phyloP scores from a whole-genome alignment of 768 basidiomycete genomes.

The Xerocomellus intermedius region DNA sequence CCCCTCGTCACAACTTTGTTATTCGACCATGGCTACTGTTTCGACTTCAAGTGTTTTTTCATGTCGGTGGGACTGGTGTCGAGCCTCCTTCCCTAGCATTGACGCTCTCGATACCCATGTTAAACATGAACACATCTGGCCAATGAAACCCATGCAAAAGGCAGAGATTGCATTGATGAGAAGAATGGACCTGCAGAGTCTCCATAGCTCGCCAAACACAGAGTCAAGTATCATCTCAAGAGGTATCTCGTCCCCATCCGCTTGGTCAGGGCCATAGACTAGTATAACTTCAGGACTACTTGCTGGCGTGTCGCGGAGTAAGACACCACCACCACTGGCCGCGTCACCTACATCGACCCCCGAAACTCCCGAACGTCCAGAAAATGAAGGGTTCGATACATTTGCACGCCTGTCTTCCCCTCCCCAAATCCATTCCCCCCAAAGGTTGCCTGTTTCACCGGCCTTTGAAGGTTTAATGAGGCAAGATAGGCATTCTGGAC shows the following conservation, averaged over 20 bases:
- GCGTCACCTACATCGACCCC: not conserved
- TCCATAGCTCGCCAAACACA: conserved; percentile 16
- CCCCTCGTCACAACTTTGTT: too few species aligned
- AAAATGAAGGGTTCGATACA: conserved; percentile 9
- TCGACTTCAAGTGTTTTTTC: conserved; percentile 20
- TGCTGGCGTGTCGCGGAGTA: not conserved
- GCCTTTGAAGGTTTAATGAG: conserved; percentile 16
- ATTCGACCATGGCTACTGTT: conserved; percentile 1
- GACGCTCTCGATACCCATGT: conserved; percentile 46
- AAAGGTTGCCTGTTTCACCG: conserved; percentile 19
- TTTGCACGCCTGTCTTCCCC: conserved; percentile 27
- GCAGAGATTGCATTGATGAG: conserved; percentile 43
- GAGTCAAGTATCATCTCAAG: conserved; percentile 10
- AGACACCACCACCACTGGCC: conserved; percentile 4
- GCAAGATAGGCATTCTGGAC: conserved; percentile 4
- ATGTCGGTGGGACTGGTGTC: conserved; percentile 59
- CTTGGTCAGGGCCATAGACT: not conserved
- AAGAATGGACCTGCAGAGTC: conserved; percentile 38
- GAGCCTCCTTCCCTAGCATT: conserved; percentile 38
- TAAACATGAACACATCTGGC: conserved; percentile 44
- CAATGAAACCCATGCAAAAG: conserved; percentile 42
- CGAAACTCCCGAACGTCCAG: not conserved
- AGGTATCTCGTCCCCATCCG: conserved; percentile 18
- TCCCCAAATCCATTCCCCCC: conserved; percentile 8
- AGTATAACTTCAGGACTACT: conserved; percentile 6